These are phyloP conservation scores for Quercus agrifolia DNA, from an alignment of 306 rosid species.

Conservation along the genomic window DNA sequence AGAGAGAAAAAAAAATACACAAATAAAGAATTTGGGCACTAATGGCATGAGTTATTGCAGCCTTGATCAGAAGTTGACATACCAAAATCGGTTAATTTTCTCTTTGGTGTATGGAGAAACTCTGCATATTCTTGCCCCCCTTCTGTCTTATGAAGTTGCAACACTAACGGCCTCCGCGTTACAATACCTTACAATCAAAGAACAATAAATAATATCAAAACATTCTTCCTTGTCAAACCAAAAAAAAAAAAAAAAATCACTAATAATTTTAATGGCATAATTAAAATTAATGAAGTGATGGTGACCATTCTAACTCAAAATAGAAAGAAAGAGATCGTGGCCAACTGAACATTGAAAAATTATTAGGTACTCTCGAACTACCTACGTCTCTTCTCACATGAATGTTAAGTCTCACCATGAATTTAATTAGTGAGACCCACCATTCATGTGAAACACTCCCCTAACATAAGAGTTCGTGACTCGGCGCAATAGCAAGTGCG, in stretches of 20 bases:
- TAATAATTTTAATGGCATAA: not conserved
- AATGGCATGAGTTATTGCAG: slow-evolving; percentile 1
- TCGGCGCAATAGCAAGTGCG: too few relatives aligned
- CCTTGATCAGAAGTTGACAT: slow-evolving; percentile 13
- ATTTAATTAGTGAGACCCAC: too few relatives aligned
- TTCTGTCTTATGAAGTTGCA: slow-evolving; percentile 90
- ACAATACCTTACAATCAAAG: slow-evolving; percentile 66
- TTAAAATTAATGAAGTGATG: not conserved
- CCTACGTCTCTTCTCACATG: too few relatives aligned
- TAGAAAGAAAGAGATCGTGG: not conserved
- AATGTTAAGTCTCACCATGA: too few relatives aligned
- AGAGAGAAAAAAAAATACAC: too few relatives aligned
- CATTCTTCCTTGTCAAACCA: not conserved
- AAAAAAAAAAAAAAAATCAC: too few relatives aligned
- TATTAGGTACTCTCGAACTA: too few relatives aligned
- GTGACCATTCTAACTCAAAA: not conserved
- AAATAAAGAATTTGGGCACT: not conserved
- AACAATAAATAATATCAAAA: not conserved
- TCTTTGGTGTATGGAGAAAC: slow-evolving; percentile 90
- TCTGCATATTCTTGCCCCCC: slow-evolving; percentile 86
- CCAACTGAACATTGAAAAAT: not conserved
- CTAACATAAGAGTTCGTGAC: not conserved
- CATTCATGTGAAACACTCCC: not conserved
- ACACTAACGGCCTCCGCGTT: slow-evolving; percentile 88
- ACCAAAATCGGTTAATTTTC: slow-evolving; percentile 82